phyloP scores from a whole-genome alignment of 305 asterid genomes.

The Fraxinus paxiana region DNA sequence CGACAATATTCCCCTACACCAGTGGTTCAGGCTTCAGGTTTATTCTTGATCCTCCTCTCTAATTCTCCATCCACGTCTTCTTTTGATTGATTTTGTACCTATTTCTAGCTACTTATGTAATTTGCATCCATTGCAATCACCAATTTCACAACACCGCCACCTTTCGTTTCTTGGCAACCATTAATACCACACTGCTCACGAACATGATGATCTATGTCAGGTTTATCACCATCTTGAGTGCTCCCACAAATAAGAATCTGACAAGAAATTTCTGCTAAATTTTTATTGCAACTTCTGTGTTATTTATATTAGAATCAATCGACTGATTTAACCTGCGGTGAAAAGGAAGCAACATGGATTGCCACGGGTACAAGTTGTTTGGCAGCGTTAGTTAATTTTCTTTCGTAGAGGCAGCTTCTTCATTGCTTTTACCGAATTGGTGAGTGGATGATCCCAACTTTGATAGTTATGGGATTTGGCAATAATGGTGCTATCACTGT shows the following conservation, averaged over 20 bases:
- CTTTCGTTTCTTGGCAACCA: not conserved
- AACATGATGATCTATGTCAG: not conserved
- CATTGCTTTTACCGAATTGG: not conserved
- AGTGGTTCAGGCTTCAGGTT: not conserved
- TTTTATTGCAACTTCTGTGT: not conserved
- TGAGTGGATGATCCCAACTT: not conserved
- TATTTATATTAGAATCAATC: not conserved
- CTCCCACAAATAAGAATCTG: not conserved
- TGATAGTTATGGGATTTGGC: not conserved
- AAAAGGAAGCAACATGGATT: not conserved
- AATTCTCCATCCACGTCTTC: not conserved
- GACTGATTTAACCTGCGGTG: not conserved
- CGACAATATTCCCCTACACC: not conserved
- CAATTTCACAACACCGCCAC: not conserved
- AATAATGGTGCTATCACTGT: not conserved
- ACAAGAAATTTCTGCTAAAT: not conserved
- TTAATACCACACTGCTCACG: not conserved
- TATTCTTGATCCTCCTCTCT: not conserved
- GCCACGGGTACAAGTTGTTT: not conserved
- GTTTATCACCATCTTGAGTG: not conserved
- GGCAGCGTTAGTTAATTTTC: not conserved
- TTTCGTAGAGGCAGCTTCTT: not conserved
- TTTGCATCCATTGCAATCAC: not conserved
- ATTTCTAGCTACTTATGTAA: not conserved
- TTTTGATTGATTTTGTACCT: not conserved